A percentile compares a stretch with the other conserved stretches of the same genome.
phyloP scores from a whole-genome alignment of 2,329 filamentous ascomycete species.

The Lasiodiplodia citricola region DNA sequence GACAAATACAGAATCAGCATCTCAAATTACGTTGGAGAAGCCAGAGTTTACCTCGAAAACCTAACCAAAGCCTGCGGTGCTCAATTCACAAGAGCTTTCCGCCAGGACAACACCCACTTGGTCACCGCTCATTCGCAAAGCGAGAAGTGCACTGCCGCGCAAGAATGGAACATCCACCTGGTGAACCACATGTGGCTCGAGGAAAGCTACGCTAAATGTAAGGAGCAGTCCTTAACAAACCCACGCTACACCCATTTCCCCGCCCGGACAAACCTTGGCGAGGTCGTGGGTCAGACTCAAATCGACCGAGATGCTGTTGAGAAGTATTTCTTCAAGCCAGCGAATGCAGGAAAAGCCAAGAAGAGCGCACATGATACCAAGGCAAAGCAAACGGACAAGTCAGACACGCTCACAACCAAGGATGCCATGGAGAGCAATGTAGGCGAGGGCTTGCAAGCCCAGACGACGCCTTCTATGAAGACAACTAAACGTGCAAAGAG shows the following conservation, averaged over 20 bases:
- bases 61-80: conserved; percentile 83
- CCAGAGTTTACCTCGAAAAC: conserved; percentile 91
- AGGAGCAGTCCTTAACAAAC: conserved; percentile 73
- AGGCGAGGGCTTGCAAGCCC: conserved; percentile 32
- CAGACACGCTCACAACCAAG: conserved; percentile 34
- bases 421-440: conserved; percentile 25
- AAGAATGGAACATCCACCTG: conserved; percentile 89
- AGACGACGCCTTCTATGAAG: conserved; percentile 34
- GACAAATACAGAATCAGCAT: conserved; percentile 78
- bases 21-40: conserved; percentile 96
- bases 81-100: conserved; percentile 93
- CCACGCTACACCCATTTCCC: conserved; percentile 86
- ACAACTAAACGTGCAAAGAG: conserved; percentile 38
- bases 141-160: conserved; percentile 90
- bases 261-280: conserved; percentile 84
- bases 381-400: conserved; percentile 6
- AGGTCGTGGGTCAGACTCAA: conserved; percentile 88
- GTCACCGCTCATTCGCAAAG: conserved; percentile 88
- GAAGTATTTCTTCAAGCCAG: conserved; percentile 58
- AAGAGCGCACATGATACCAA: not conserved
- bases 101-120: conserved; percentile 92
- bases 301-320: conserved; percentile 76
- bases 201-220: conserved; percentile 92
- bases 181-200: conserved; percentile 97
- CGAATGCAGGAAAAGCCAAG: not conserved